Conservation (phyloP, 140 eudicot species). For the Bidens hawaiensis region DNA sequence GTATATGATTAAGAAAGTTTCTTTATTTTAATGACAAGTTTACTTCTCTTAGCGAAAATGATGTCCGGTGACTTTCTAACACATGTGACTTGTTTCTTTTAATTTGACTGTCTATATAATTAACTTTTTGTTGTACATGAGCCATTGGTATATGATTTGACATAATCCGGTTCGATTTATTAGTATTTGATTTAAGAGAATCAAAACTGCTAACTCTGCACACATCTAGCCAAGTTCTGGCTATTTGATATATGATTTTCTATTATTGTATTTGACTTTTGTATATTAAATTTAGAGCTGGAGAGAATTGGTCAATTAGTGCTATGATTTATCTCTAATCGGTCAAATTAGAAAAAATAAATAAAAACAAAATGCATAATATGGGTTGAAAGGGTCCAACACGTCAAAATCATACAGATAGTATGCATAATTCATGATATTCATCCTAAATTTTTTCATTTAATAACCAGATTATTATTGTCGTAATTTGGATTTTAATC, state of each 20-base stretch:
- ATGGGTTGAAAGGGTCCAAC: neutral
- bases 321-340: neutral
- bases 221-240: neutral
- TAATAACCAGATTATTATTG: neutral
- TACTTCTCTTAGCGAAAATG: neutral
- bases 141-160: neutral
- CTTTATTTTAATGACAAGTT: neutral
- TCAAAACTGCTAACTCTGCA: no score
- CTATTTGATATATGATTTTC: neutral
- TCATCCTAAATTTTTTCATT: neutral
- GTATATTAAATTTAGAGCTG: neutral
- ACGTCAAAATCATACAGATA: neutral
- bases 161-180: neutral
- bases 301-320: neutral
- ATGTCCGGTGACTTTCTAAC: neutral
- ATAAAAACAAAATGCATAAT: neutral
- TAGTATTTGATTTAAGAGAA: neutral
- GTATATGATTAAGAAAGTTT: neutral
- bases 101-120: neutral
- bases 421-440: no score
- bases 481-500: neutral
- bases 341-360: neutral
- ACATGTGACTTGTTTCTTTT: neutral
- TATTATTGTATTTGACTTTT: neutral
- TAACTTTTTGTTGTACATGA: neutral